Percentiles rank a stretch among this genome's conserved stretches.
Conservation (phyloP, 495 filamentous ascomycete species). For the Penicillium silybi region DNA sequence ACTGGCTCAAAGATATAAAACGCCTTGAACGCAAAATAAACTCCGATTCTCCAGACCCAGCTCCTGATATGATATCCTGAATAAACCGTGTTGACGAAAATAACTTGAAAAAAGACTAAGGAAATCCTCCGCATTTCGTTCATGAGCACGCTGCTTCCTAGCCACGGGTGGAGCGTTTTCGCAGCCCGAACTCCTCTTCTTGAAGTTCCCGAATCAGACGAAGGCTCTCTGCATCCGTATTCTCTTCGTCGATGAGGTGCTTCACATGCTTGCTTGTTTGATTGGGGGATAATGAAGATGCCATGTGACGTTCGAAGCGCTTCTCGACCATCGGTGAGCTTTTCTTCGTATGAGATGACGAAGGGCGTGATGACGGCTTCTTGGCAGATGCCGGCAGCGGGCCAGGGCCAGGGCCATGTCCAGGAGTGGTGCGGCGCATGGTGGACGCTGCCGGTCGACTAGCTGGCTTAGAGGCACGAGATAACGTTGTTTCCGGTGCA, state of each 20-base stretch:
- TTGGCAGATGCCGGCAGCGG: constrained; percentile 25
- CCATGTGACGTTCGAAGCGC: constrained; percentile 24
- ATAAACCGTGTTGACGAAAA: constrained; percentile 1
- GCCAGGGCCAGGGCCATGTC: too few species aligned
- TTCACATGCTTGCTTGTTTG: constrained; percentile 30
- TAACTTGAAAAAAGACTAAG: constrained; percentile 1
- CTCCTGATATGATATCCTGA: constrained; percentile 17
- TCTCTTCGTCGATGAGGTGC: constrained; percentile 26
- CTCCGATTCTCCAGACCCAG: constrained; percentile 13
- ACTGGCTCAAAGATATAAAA: constrained; percentile 4
- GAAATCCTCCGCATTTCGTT: background rate
- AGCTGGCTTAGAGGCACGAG: constrained; percentile 27
- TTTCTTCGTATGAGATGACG: constrained; percentile 45
- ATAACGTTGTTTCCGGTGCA: constrained; percentile 33
- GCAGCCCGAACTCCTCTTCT: constrained; percentile 56
- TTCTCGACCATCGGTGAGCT: constrained; percentile 39
- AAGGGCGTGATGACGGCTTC: constrained; percentile 39
- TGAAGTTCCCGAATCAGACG: constrained; percentile 55
- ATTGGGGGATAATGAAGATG: constrained; percentile 30
- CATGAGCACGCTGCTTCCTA: constrained; percentile 6
- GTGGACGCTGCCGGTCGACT: constrained; percentile 18
- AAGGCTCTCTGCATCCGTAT: constrained; percentile 50
- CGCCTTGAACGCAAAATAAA: constrained; percentile 13
- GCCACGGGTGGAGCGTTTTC: constrained; percentile 38
- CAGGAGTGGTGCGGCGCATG: constrained; percentile 29